A percentile compares a stretch with the other conserved stretches of the same genome.
phyloP scores from a whole-genome alignment of 2,329 filamentous ascomycete species.

The Aspergillus persii region DNA sequence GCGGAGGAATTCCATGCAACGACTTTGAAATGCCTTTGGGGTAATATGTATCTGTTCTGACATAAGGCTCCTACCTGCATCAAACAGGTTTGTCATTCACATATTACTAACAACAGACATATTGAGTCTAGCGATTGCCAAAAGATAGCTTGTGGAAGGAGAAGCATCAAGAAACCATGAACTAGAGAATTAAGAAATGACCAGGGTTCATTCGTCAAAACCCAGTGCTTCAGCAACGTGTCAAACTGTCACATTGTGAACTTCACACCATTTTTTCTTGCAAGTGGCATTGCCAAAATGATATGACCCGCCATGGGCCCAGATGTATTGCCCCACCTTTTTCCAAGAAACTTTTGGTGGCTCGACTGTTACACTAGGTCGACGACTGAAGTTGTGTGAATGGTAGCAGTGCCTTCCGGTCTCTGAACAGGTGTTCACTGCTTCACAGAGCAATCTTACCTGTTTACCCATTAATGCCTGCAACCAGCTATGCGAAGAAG shows the following conservation, averaged over 20 bases:
- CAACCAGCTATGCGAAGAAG: neutral
- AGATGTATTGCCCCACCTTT: conserved; percentile 55
- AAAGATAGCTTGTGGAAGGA: neutral
- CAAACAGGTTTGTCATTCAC: too few relatives aligned
- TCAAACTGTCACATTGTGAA: conserved; percentile 29
- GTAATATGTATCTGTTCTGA: too few relatives aligned
- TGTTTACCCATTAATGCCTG: conserved; percentile 16
- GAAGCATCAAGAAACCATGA: neutral
- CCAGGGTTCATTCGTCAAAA: neutral
- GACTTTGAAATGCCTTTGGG: too few relatives aligned
- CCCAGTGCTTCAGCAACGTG: neutral
- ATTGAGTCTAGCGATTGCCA: neutral
- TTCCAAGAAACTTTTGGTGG: conserved; percentile 57
- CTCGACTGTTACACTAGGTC: conserved; percentile 10
- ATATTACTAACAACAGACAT: neutral
- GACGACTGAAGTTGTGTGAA: conserved; percentile 3
- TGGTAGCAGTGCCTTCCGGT: conserved; percentile 7
- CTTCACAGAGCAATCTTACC: conserved; percentile 42
- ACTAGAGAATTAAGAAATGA: too few relatives aligned
- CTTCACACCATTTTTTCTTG: conserved; percentile 60
- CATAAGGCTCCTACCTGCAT: too few relatives aligned
- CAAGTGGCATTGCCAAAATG: conserved; percentile 61
- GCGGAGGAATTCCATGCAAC: too few relatives aligned
- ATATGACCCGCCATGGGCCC: conserved; percentile 54
- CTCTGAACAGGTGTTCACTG: conserved; percentile 30